Evolutionary conservation across 176 grass and related monocot species (phyloP), one percentile per base, ranked within the genome.

Genomic region (Lolium rigidum): DNA sequence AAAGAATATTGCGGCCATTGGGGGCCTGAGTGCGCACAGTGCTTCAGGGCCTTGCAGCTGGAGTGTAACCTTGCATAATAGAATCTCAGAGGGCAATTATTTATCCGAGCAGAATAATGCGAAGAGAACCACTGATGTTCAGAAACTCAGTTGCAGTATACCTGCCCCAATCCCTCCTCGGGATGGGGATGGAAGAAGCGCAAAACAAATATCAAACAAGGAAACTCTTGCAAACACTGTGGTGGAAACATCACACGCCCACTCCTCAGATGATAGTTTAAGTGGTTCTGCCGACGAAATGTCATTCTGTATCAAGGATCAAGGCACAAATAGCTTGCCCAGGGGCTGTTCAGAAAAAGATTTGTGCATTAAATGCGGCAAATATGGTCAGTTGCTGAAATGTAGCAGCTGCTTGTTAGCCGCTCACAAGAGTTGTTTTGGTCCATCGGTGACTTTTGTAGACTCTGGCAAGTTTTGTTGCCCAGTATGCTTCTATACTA

Each of bases 341-440:
- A 59, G n/a, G 22, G 65, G 25, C 60, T 79, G 46, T 18, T 76
- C 82, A 1, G 76, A 87, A 80, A 84, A 89, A 83, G 84, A 76
- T 83, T 56, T 84, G 68, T 92, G 91, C 48, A 80, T 92, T 64
- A 89, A 87, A 80, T 92, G 91, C 54, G 61, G 70, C 65, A 71
- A 92, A 87, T 60, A 74, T 52, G 87, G 80, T 2, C 80, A 92
- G 61, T 84, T 92, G 81, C 64, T 87, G 31, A 84, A 80, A 80
- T 92, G 91, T 46, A 77, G 61, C 59, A 82, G 51, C 43, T 92
- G 91, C 66, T 75, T 50, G 14, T 75, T 75, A 75, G 47, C 7
- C 9, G 48, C 72, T 75, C 72, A 75, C 52, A 24, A 17, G 15
- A 17, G 47, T 50, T 75, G 47, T 75, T 75, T 54, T 52, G 72